phyloP scores from a whole-genome alignment of 2,329 filamentous ascomycete genomes.

The Ophiostoma montium region DNA sequence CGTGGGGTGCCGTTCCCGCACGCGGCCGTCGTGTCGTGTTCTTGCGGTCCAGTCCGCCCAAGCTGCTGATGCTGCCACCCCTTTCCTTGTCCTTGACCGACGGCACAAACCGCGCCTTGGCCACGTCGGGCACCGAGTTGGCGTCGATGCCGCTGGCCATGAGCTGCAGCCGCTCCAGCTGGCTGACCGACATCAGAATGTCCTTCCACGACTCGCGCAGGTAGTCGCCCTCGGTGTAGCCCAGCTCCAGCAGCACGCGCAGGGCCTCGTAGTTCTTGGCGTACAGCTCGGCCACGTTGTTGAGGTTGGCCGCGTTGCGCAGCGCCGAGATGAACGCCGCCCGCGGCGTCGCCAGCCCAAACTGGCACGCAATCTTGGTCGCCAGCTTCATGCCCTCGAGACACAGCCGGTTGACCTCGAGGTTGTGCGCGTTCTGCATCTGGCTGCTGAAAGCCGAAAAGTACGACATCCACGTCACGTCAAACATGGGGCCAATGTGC shows the following conservation, averaged over 20 bases:
- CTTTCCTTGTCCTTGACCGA: conserved; percentile 40
- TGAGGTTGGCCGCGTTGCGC: conserved; percentile 87
- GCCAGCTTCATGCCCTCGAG: conserved; percentile 93
- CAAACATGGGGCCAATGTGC: conserved; percentile 96
- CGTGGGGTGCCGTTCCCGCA: conserved; percentile 45
- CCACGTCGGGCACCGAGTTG: conserved; percentile 80
- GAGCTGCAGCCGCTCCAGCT: conserved; percentile 86
- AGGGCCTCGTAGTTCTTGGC: conserved; percentile 93
- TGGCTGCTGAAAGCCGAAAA: conserved; percentile 87
- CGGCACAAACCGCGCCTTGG: conserved; percentile 60
- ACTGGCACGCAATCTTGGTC: conserved; percentile 83
- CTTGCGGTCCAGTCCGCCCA: conserved; percentile 40
- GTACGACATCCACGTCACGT: conserved; percentile 98
- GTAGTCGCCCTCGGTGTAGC: conserved; percentile 81
- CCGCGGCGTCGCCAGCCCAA: conserved; percentile 82
- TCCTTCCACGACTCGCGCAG: conserved; percentile 90
- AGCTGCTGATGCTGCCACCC: conserved; percentile 27
- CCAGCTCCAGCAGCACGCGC: conserved; percentile 81
- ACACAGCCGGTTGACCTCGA: conserved; percentile 82
- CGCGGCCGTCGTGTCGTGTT: conserved; percentile 30
- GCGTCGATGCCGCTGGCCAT: conserved; percentile 93
- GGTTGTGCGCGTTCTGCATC: conserved; percentile 83
- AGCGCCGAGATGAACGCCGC: conserved; percentile 91
- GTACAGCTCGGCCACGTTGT: conserved; percentile 89
- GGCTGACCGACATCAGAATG: conserved; percentile 85